These are phyloP conservation scores for Cymbopogon flexuosus DNA, from an alignment of 202 grass and related monocot genomes.

Conservation along the genomic window DNA sequence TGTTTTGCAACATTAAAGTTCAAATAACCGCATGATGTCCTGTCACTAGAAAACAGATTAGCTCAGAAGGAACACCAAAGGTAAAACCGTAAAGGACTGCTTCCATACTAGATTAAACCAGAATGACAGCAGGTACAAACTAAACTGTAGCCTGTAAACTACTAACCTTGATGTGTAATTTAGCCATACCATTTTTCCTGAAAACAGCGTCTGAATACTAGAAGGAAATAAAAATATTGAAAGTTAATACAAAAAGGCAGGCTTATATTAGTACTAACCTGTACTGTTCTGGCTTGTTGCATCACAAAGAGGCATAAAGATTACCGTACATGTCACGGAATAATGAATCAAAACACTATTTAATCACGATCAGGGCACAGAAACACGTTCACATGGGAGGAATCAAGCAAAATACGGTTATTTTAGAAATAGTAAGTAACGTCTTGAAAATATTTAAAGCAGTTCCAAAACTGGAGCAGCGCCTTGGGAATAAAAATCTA, in stretches of 20 bases:
- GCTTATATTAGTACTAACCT: no score
- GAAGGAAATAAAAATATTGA: slow-evolving; percentile 27
- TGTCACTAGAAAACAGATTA: slow-evolving; percentile 12
- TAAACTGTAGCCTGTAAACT: neutral
- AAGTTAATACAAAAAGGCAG: neutral
- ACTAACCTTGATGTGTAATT: neutral
- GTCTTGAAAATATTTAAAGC: slow-evolving; percentile 32
- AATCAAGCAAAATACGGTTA: slow-evolving; percentile 37
- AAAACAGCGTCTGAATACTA: neutral
- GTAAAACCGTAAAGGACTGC: neutral
- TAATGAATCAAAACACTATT: slow-evolving; percentile 43
- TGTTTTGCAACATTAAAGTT: neutral
- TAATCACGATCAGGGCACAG: slow-evolving; percentile 28
- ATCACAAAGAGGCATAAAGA: slow-evolving; percentile 38
- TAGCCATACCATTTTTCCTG: neutral
- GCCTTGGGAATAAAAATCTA: slow-evolving; percentile 39
- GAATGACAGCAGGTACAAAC: neutral
- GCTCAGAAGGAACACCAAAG: slow-evolving; percentile 3
- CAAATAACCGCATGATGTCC: slow-evolving; percentile 14
- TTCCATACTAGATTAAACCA: neutral
- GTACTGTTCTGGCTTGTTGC: slow-evolving; percentile 23
- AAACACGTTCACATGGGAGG: slow-evolving; percentile 31
- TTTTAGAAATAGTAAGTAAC: slow-evolving; percentile 31
- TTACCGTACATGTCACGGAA: slow-evolving; percentile 50
- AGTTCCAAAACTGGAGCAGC: slow-evolving; percentile 30